phyloP scores from a whole-genome alignment of 345 rosid genomes.

The Moringa oleifera region DNA sequence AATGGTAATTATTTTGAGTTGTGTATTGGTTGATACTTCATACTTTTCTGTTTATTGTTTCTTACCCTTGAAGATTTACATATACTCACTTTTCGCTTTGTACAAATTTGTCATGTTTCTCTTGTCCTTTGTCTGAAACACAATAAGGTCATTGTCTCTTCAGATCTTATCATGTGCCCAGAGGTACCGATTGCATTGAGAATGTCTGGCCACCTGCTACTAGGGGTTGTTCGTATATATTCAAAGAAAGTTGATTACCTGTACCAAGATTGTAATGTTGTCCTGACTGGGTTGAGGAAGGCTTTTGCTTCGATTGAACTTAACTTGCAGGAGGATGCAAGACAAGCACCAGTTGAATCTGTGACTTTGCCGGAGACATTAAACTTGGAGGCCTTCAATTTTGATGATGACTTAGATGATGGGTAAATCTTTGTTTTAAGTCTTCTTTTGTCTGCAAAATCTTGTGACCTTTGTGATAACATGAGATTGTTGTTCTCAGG shows the following conservation, averaged over 20 bases:
- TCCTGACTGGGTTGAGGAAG: constrained; percentile 45
- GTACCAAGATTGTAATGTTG: constrained; percentile 52
- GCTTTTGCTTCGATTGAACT: constrained; percentile 44
- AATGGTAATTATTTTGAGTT: not conserved
- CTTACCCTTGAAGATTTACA: not conserved
- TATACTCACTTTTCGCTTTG: too few relatives aligned
- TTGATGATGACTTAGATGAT: constrained; percentile 36
- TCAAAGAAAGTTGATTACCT: constrained; percentile 86
- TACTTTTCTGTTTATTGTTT: not conserved
- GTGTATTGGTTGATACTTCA: not conserved
- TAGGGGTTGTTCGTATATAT: constrained; percentile 89
- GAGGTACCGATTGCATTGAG: constrained; percentile 80
- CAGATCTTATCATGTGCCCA: constrained; percentile 69
- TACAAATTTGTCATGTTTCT: not conserved
- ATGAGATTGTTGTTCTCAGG: constrained; percentile 20
- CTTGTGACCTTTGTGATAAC: not conserved
- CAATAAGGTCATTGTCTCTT: not conserved
- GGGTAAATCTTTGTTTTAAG: constrained; percentile 22
- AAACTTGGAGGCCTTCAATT: constrained; percentile 59
- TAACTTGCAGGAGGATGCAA: constrained; percentile 66
- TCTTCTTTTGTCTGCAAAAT: not conserved
- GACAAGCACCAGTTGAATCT: constrained; percentile 56
- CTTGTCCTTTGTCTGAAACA: not conserved
- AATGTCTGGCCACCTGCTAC: constrained; percentile 72
- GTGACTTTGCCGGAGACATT: constrained; percentile 65